Evolutionary conservation across 2,329 filamentous ascomycete species (phyloP), one percentile per base, ranked within the genome.

Genomic region (Leptographium flavum): DNA sequence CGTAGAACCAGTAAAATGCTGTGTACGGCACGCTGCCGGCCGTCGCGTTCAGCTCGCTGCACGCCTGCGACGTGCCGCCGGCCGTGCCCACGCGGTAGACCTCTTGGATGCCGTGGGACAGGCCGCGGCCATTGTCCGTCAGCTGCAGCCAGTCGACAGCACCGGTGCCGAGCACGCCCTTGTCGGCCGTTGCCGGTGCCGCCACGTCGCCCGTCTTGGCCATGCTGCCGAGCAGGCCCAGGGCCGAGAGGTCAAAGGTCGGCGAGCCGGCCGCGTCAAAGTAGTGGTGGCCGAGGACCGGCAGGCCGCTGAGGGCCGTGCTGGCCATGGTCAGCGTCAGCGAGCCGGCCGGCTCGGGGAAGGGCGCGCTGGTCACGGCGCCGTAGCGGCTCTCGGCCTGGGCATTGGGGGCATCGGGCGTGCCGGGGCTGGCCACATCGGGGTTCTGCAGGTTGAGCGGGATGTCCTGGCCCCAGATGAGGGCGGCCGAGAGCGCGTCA

Each of bases 271-370:
- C 50, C 39, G 50, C 49, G 59, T 71, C 71, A 67, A 86, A 86
- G 70, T 68, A 83, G 67, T 87, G 82, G 54, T 76, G 69, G 27
- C 81, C 82, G 14, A 79, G 57, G 53, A 70, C 68, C 41, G 62
- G 60, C 6, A 72, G 47, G 2, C 56, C 50, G 6, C 54, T 10
- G 17, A n/a, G n/a, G n/a, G 33, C 5, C 14, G 41, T 45, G 31
- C 64, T 36, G 43, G 57, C 57, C 6, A n/a, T n/a, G n/a, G 58
- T 47, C 30, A 69, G 55, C 10, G 54, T 49, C 30, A 69, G 56
- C 3, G 63, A 58, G 3, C 64, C 58, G 2, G 61, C 59, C 25
- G 62, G 57, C 21, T 60, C 50, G 37, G 62, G 60, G 52, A 73
- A 73, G 3, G 72, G 68, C n/a, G 63, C 53, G 7, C 63, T 55